Evolutionary conservation across 2,329 filamentous ascomycete species (phyloP), one percentile per base, ranked within the genome.

Genomic region (Ophiostoma australiae): DNA sequence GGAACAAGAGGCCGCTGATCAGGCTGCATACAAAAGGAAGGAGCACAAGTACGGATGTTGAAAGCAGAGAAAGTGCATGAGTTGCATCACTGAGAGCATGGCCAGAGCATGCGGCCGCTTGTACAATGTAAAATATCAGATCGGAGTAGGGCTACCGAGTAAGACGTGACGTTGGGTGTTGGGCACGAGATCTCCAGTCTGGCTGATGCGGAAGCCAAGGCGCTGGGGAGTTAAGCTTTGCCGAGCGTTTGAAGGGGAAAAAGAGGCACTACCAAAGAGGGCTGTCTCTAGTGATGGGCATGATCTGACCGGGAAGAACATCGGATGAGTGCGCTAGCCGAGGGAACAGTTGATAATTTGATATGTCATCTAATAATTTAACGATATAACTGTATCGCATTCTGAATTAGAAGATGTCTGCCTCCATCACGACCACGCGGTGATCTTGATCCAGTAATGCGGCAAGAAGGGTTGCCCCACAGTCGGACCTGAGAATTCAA

Each of bases 211-310:
- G 10, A 27, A 27, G 52, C 23, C 52, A 58, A 58, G 48, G 23
- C 52, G 52, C 15, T 58, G n/a, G 48, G 6, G 48, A 58, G n/a
- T 27, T 58, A 58, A 58, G 52, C 52, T 58, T 58, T 58, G 52
- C 52, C 52, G 52, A 58, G 52, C n/a, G 23, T 58, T 58, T 15
- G 23, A 58, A 58, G 11, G 27, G 52, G 52, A 58, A 58, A 58
- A 58, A 58, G 23, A 58, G 52, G 10, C 15, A 48, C 37, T 39
- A 7, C 44, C 2, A n/a, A 2, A 17, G 44, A 48, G 11, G 1
- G 17, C 13, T 20, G 44, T 23, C 23, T 58, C 3, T 4, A 4
- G 52, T 27, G 23, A 31, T 27, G 23, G n/a, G 10, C n/a, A 11
- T 27, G 20, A 27, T 23, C 23, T 58, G n/a, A 11, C 52, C 23